phyloP scores from a whole-genome alignment of 495 filamentous ascomycete species.

The Hypoxylon intermedium region DNA sequence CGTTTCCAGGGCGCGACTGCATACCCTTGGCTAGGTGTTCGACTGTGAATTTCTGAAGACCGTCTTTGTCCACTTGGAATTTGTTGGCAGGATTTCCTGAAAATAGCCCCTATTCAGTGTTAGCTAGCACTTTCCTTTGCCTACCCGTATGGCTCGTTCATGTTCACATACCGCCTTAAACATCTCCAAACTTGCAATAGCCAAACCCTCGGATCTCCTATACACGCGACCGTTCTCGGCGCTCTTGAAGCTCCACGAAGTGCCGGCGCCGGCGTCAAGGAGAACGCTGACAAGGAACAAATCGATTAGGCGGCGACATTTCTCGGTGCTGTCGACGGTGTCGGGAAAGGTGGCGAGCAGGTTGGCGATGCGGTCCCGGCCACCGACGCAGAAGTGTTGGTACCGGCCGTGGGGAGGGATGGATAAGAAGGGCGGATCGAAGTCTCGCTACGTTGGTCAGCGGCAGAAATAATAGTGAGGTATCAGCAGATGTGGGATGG shows the following conservation, averaged over 20 bases:
- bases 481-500: background rate
- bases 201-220: slow-evolving; percentile 87
- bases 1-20: slow-evolving; percentile 81
- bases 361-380: slow-evolving; percentile 72
- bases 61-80: slow-evolving; percentile 86
- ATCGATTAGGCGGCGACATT: slow-evolving; percentile 78
- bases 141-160: background rate
- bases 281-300: slow-evolving; percentile 90
- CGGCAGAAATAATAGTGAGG: background rate
- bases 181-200: slow-evolving; percentile 95
- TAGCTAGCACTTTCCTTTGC: slow-evolving; percentile 5
- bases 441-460: slow-evolving; percentile 73
- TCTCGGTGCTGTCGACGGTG: slow-evolving; percentile 71
- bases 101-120: slow-evolving; percentile 70
- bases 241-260: slow-evolving; percentile 86
- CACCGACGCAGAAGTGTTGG: slow-evolving; percentile 92
- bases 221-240: slow-evolving; percentile 87
- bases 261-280: slow-evolving; percentile 86
- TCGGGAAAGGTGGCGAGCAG: slow-evolving; percentile 72
- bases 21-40: slow-evolving; percentile 75
- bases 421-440: slow-evolving; percentile 79
- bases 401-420: slow-evolving; percentile 89
- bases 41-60: slow-evolving; percentile 75
- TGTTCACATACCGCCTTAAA: slow-evolving; percentile 69
- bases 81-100: slow-evolving; percentile 82